Percentiles rank a stretch among this genome's conserved stretches.
Conservation (phyloP, 2,329 filamentous ascomycete species). For the Phoma sp. region DNA sequence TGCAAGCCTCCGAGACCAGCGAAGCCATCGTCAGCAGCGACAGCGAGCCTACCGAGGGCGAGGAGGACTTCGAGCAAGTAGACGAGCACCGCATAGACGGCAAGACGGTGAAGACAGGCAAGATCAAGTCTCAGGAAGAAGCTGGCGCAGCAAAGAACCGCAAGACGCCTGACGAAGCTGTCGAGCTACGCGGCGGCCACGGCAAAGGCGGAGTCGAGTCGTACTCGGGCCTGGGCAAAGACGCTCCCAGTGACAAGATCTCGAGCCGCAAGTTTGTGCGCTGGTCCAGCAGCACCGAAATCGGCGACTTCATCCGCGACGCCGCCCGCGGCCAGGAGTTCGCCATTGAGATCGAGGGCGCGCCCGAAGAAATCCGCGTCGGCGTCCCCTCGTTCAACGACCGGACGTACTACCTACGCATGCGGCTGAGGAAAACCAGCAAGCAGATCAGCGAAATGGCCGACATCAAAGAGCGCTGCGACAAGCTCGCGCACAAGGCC, state of each 20-base stretch:
- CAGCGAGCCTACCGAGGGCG: conserved; percentile 34
- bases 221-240: conserved; percentile 73
- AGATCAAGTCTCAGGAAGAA: conserved; percentile 29
- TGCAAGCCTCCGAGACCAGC: conserved; percentile 34
- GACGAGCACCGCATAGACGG: conserved; percentile 61
- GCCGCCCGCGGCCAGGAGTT: conserved; percentile 86
- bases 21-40: conserved; percentile 37
- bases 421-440: conserved; percentile 75
- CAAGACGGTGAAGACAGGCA: conserved; percentile 55
- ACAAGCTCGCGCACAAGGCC: conserved; percentile 74
- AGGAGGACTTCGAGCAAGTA: conserved; percentile 53
- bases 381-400: conserved; percentile 88
- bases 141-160: conserved; percentile 21
- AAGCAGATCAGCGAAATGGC: conserved; percentile 72
- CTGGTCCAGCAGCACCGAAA: conserved; percentile 87
- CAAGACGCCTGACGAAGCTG: conserved; percentile 40
- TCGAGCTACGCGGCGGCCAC: conserved; percentile 53
- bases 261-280: conserved; percentile 74
- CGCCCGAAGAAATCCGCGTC: conserved; percentile 71
- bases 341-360: conserved; percentile 79
- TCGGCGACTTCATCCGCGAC: conserved; percentile 93
- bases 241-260: conserved; percentile 51
- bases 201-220: conserved; percentile 69
- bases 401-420: conserved; percentile 85
- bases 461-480: conserved; percentile 81